Base-by-base conservation (phyloP, 2,329 filamentous ascomycete species). In the Trichoderma koningii region DNA sequence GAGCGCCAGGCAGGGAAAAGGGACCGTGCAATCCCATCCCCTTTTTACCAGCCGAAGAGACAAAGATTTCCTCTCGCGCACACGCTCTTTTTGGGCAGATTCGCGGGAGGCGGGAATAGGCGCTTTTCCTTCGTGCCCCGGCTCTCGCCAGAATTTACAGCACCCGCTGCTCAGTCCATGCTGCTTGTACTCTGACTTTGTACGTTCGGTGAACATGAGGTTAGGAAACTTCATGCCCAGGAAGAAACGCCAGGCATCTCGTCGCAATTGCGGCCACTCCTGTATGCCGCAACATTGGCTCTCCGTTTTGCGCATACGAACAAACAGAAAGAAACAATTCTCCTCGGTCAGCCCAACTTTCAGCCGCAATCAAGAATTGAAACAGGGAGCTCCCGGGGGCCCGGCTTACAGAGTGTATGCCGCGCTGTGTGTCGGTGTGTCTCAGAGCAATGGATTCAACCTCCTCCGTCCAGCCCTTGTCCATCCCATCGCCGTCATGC, bases 1-100 rank as follows among this genome's bases (percentile, higher is more conserved):
- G 48, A 61, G 34, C 9, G 19, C 3, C 3, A 60, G 21, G 15
- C 48, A 28, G n/a, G 17, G n/a, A 17, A n/a, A 28, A 10, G 26
- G 57, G 57, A 61, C 57, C 57, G 57, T 61, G 57, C 57, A 34
- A 52, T 52, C 48, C 52, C 23, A 56, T 30, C 53, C n/a, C 56
- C n/a, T 14, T 7, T 14, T n/a, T n/a, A 30, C 17, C 23, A 48
- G 15, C 17, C 21, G 14, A 34, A 38, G 15, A 38, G 14, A 52
- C 28, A 52, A 5, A 30, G 28, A 6, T 30, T 30, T 30, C 15
- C 21, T 23, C 3, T 52, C 21, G 14, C 47, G 15, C 47, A 30
- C 28, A 7, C 28, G 28, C 28, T 30, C 28, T 30, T 30, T 7
- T 30, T 5, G 3, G 28, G 7, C 7, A 7, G 7, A 30, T 30